These are phyloP conservation scores for Saksenaea oblongispora DNA, from an alignment of 371 early-diverging fungal species.

Conservation along the genomic window DNA sequence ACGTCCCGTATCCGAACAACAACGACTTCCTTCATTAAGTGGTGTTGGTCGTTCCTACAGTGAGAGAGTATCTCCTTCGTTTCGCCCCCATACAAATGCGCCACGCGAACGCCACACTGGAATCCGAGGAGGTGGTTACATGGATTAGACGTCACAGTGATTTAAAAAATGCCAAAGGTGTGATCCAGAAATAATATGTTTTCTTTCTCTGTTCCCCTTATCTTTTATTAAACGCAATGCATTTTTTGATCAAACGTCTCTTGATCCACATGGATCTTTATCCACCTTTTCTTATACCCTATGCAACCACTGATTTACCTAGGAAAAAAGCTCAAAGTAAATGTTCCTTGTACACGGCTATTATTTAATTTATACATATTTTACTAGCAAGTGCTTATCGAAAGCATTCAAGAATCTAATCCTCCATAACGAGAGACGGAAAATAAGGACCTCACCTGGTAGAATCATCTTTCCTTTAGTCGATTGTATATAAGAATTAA, in stretches of 20 bases:
- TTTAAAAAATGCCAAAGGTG: neutral
- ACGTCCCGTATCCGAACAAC: neutral
- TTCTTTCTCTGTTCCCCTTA: neutral
- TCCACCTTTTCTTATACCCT: neutral
- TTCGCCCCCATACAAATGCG: neutral
- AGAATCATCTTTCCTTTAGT: too few species aligned
- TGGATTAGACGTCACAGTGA: conserved; percentile 3
- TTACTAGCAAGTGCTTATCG: too few species aligned
- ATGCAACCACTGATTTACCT: neutral
- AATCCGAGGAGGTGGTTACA: neutral
- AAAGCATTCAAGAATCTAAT: too few species aligned
- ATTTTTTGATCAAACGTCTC: conserved; percentile 1
- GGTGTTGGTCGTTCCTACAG: conserved; percentile 5
- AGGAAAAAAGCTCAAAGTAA: neutral
- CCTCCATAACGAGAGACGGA: too few species aligned
- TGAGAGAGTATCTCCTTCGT: neutral
- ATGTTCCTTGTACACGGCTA: neutral
- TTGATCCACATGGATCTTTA: conserved; percentile 13
- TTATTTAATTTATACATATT: too few species aligned
- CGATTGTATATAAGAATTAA: too few species aligned
- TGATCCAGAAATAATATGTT: neutral
- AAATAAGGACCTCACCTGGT: too few species aligned
- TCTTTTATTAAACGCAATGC: conserved; percentile 1
- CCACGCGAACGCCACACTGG: conserved; percentile 1
- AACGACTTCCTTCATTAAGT: neutral